Evolutionary conservation across 768 basidiomycete species (phyloP).

Genomic region (Russula ochroleuca): DNA sequence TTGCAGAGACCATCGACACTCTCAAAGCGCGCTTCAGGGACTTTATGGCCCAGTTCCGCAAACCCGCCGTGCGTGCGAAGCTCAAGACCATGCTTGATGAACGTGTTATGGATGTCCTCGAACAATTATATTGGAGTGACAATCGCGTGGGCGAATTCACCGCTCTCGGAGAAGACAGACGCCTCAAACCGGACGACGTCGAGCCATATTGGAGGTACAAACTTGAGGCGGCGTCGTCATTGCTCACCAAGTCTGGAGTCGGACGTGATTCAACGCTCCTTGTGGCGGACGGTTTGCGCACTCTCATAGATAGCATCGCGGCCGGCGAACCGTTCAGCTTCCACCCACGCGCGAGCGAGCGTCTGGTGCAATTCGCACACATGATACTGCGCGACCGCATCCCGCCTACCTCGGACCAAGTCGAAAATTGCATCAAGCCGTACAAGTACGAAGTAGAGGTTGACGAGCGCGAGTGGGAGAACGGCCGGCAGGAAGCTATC

Average conservation of each 20-base stretch:
- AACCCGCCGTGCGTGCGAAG: conserved; percentile 81
- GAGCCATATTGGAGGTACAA: conserved; percentile 96
- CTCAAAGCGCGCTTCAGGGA: conserved; percentile 89
- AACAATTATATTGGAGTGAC: conserved; percentile 96
- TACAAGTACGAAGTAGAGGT: conserved; percentile 99
- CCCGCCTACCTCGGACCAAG: conserved; percentile 93
- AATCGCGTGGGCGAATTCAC: conserved; percentile 75
- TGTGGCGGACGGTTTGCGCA: conserved; percentile 88
- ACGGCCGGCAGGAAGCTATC: conserved; percentile 69
- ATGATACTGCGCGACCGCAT: conserved; percentile 90
- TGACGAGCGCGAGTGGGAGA: conserved; percentile 88
- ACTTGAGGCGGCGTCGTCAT: conserved; percentile 86
- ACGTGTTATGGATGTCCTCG: conserved; percentile 94
- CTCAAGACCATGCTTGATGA: conserved; percentile 94
- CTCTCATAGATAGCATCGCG: conserved; percentile 86
- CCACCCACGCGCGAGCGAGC: conserved; percentile 85
- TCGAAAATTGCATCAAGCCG: conserved; percentile 99
- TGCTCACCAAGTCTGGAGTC: conserved; percentile 93
- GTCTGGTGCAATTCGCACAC: conserved; percentile 89
- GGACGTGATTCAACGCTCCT: conserved; percentile 91
- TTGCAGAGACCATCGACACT: conserved; percentile 93
- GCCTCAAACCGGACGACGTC: conserved; percentile 66
- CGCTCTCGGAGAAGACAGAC: conserved; percentile 61
- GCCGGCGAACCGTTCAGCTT: conserved; percentile 84
- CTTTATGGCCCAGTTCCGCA: conserved; percentile 78